Evolutionary conservation across 2,329 filamentous ascomycete genomes (phyloP).

Genomic region (Sporothrix brasiliensis): DNA sequence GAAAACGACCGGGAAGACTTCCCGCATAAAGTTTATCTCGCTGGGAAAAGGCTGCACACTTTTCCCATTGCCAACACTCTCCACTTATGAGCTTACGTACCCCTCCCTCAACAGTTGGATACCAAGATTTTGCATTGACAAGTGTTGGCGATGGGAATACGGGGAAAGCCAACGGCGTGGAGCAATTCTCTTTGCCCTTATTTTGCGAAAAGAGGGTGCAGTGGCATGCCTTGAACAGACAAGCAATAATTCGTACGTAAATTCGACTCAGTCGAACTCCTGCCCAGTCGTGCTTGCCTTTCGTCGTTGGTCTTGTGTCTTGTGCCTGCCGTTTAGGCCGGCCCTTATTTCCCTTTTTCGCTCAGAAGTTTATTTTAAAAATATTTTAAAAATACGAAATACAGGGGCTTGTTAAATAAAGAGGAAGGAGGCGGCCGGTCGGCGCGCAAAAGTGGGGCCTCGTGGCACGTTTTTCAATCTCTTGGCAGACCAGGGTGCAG

Average conservation of each 20-base stretch:
- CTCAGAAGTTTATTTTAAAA: constrained; percentile 14
- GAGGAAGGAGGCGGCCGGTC: constrained; percentile 4
- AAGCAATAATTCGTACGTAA: neutral
- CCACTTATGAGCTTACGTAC: constrained; percentile 29
- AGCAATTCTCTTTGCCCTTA: constrained; percentile 1
- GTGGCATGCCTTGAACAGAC: too few species aligned
- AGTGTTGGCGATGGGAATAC: neutral
- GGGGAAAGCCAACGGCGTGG: neutral
- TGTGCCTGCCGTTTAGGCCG: constrained; percentile 15
- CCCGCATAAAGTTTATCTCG: constrained; percentile 17
- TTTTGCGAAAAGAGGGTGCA: too few species aligned
- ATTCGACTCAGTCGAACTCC: neutral
- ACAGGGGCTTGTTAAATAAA: neutral
- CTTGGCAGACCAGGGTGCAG: constrained; percentile 23
- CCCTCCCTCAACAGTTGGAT: constrained; percentile 7
- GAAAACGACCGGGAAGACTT: neutral
- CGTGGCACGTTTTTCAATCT: constrained; percentile 26
- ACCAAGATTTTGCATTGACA: neutral
- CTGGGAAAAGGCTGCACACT: neutral
- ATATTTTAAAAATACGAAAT: too few species aligned
- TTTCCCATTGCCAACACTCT: neutral
- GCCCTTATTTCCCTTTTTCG: neutral
- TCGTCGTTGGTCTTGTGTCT: neutral
- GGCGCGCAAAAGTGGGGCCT: constrained; percentile 7
- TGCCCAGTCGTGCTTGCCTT: neutral